Percentiles rank a stretch among this genome's conserved stretches.
phyloP scores from a whole-genome alignment of 2,329 filamentous ascomycete genomes.

The Fusarium brachygibbosum region DNA sequence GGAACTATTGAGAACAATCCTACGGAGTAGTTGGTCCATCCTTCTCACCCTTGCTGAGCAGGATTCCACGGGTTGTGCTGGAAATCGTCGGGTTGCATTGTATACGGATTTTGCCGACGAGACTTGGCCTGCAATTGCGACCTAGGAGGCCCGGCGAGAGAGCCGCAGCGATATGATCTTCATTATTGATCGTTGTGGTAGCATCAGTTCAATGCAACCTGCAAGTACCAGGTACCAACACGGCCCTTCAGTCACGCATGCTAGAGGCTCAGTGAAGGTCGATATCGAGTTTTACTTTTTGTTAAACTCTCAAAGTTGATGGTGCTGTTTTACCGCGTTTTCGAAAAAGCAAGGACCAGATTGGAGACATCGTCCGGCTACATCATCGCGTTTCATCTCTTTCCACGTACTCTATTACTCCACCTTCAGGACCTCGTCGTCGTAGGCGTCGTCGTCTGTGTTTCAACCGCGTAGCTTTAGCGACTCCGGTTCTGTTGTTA shows the following conservation, averaged over 20 bases:
- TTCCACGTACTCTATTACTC: constrained; percentile 3
- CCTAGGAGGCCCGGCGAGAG: constrained; percentile 10
- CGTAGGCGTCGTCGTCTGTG: constrained; percentile 8
- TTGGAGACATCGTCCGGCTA: constrained; percentile 9
- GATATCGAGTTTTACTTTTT: background rate
- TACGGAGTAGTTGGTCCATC: constrained; percentile 1
- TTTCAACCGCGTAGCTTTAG: constrained; percentile 17
- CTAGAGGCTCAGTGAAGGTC: constrained; percentile 1
- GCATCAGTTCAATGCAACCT: constrained; percentile 13
- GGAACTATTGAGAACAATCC: constrained; percentile 4
- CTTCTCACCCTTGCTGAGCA: background rate
- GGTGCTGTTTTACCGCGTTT: background rate
- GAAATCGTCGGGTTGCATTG: constrained; percentile 5
- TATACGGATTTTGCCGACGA: constrained; percentile 17
- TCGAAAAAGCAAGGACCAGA: background rate
- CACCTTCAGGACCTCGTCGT: background rate
- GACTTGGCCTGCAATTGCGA: constrained; percentile 9
- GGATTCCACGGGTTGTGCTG: constrained; percentile 12
- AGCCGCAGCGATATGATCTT: constrained; percentile 22
- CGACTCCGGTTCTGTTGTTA: constrained; percentile 10
- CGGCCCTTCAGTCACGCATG: constrained; percentile 7
- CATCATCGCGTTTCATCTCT: constrained; percentile 30
- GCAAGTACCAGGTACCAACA: constrained; percentile 3
- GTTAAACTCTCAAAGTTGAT: background rate
- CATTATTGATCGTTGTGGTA: constrained; percentile 29